Conservation (phyloP, 345 rosid genomes). For the Bruguiera gymnorhiza region DNA sequence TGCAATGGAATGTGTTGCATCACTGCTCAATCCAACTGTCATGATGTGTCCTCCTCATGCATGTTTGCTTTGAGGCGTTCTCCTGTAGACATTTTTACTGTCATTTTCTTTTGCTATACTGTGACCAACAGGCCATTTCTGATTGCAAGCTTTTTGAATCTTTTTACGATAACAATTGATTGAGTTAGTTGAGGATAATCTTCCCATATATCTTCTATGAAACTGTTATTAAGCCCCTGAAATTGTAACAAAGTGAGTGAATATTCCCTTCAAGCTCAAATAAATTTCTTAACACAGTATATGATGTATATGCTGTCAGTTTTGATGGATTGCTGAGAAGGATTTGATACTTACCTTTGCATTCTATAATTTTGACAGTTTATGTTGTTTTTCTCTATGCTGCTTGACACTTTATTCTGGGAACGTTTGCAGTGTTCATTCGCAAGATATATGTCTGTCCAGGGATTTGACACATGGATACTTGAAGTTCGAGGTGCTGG, state of each 20-base stretch:
- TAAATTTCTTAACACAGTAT: background rate
- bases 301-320: background rate
- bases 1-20: no score
- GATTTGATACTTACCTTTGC: background rate
- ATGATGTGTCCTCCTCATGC: no score
- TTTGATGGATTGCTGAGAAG: background rate
- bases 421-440: conserved; percentile 65
- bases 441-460: conserved; percentile 75
- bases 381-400: background rate
- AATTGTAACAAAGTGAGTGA: background rate
- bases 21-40: no score
- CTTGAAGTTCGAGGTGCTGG: conserved; percentile 98
- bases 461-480: conserved; percentile 97
- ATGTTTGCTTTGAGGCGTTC: no score
- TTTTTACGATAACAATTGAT: background rate
- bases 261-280: background rate
- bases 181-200: background rate
- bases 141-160: background rate
- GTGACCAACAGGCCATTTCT: background rate
- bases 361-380: background rate
- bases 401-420: conserved; percentile 9
- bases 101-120: background rate
- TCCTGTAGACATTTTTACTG: background rate
- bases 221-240: background rate
- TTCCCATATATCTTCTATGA: background rate